Conservation (phyloP, 1,139 yeast genomes). For the Candida dubliniensis region DNA sequence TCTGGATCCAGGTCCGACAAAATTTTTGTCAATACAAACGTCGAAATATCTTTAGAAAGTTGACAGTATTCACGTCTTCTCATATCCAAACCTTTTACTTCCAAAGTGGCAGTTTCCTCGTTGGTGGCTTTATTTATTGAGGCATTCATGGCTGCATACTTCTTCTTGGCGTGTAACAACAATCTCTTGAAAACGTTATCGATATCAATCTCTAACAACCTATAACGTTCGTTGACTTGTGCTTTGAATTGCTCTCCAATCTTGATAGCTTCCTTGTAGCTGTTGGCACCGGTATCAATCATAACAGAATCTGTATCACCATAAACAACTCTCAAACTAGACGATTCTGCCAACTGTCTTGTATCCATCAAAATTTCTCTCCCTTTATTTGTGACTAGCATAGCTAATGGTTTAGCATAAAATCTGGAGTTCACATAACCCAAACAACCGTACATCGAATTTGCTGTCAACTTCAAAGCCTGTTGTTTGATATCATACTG, state of each 20-base stretch:
- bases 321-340: constrained; percentile 82
- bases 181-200: constrained; percentile 89
- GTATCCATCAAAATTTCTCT: constrained; percentile 94
- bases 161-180: constrained; percentile 92
- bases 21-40: constrained; percentile 69
- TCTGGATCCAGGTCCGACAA: constrained; percentile 79
- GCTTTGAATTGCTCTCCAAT: constrained; percentile 85
- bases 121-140: constrained; percentile 49
- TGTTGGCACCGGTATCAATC: constrained; percentile 87
- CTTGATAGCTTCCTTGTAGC: constrained; percentile 69
- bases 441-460: constrained; percentile 98
- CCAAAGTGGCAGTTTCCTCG: constrained; percentile 57
- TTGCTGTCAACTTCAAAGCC: constrained; percentile 94
- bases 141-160: constrained; percentile 88
- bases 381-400: constrained; percentile 93
- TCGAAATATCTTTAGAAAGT: constrained; percentile 83
- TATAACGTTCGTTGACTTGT: constrained; percentile 85
- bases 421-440: constrained; percentile 92
- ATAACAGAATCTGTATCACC: constrained; percentile 99
- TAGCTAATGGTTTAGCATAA: constrained; percentile 94
- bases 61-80: constrained; percentile 96
- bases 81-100: constrained; percentile 97
- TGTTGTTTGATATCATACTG: constrained; percentile 96
- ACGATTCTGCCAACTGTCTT: constrained; percentile 83
- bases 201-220: constrained; percentile 86